Evolutionary conservation across 306 rosid genomes (phyloP), one percentile per base, ranked within the genome.

Genomic region (Rubus parviflorus): DNA sequence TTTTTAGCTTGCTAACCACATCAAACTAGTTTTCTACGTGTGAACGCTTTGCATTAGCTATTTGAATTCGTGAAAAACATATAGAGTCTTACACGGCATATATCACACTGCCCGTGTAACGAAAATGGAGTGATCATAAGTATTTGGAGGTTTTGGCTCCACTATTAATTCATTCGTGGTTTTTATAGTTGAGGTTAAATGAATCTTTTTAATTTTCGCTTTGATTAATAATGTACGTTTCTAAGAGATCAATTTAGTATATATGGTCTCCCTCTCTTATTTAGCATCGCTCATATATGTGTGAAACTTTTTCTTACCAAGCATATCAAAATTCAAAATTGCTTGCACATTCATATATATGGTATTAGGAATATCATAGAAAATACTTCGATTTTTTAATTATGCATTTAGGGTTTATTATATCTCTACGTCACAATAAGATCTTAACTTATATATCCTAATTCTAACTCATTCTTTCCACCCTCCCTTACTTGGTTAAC

Each of bases 21-120:
- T 46, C n/a, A 65, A 49, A 51, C 41, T 23, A 6, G 56, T 47
- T 16, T 7, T 23, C 41, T 25, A 69, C 16, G 38, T 70, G 74
- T 79, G 78, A 63, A 79, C 82, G 68, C 65, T 58, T 70, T 71
- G 49, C 52, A 23, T 25, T 40, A 61, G 40, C 66, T 61, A 60
- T 5, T 43, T 43, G n/a, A 43, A 25, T 60, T 60, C 6, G 66
- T 10, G 40, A 23, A 61, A 61, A 61, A 15, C 63, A 52, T 45
- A n/a, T 2, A 9, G 8, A 4, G 66, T 4, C 40, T 60, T 60
- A 25, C 51, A 17, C 71, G 16, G 16, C 11, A 54, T 52, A 56
- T 5, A 8, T 16, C 57, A 52, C 1, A 17, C 57, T 52, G 22
- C 37, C 49, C 70, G 16, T 7, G 58, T 6, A 2, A 53, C 6